A percentile compares a stretch with the other conserved stretches of the same genome.
phyloP scores from a whole-genome alignment of 2,329 filamentous ascomycete species.

The Diaporthe ampelina region DNA sequence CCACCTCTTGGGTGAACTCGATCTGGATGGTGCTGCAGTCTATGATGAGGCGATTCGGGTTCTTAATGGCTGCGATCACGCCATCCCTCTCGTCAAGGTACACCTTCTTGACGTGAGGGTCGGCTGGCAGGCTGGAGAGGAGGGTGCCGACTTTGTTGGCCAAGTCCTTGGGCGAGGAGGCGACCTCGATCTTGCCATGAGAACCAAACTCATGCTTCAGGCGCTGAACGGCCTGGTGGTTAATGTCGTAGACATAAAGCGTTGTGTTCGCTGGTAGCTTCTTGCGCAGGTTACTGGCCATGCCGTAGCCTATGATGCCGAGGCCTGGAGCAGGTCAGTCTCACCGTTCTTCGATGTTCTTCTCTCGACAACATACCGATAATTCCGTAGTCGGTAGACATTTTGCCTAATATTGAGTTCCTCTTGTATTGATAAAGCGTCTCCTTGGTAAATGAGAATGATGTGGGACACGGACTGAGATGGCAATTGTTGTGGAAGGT shows the following conservation, averaged over 20 bases:
- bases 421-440: too few relatives aligned
- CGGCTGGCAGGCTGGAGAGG: background rate
- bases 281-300: background rate
- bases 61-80: background rate
- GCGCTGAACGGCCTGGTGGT: background rate
- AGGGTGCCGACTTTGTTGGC: background rate
- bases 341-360: background rate
- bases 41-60: background rate
- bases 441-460: too few relatives aligned
- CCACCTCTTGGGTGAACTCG: background rate
- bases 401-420: too few relatives aligned
- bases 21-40: background rate
- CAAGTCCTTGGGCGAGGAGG: background rate
- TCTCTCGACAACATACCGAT: background rate
- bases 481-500: too few relatives aligned
- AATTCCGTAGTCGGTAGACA: background rate
- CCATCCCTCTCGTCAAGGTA: background rate
- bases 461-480: too few relatives aligned
- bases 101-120: background rate
- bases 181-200: background rate
- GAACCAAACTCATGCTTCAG: background rate
- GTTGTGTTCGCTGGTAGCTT: background rate
- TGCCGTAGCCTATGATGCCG: background rate
- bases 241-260: background rate
- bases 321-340: background rate